Evolutionary conservation across 169 alveolate species (phyloP).

Genomic region (Babesia bovis): DNA sequence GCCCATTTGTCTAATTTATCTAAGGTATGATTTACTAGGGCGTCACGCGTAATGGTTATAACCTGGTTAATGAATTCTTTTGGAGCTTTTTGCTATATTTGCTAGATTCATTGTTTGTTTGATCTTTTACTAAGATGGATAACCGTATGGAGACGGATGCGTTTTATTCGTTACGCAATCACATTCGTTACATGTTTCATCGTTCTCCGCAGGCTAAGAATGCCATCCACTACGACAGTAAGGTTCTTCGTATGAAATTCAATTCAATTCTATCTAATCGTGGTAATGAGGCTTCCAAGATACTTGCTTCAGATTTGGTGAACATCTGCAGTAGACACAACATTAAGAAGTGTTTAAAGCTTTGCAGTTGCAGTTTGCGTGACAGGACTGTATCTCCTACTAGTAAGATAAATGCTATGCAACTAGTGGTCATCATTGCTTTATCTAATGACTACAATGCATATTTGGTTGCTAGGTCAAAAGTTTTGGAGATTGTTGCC

Average conservation of each 20-base stretch:
- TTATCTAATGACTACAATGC: conserved; percentile 39
- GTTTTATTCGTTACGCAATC: not conserved
- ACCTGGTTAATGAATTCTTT: too few species aligned
- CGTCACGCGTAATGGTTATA: too few species aligned
- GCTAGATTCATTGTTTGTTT: too few species aligned
- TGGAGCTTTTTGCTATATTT: too few species aligned
- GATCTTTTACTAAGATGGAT: too few species aligned
- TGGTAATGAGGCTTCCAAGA: conserved; percentile 21
- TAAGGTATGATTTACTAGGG: too few species aligned
- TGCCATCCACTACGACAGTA: conserved; percentile 16
- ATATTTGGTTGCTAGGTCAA: conserved; percentile 23
- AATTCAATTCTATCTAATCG: conserved; percentile 10
- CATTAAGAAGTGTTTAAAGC: conserved; percentile 1
- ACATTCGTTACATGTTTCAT: conserved; percentile 1
- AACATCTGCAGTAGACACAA: conserved; percentile 27
- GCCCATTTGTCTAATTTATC: too few species aligned
- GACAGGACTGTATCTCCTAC: conserved; percentile 26
- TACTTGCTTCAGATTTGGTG: conserved; percentile 12
- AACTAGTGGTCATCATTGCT: conserved; percentile 44
- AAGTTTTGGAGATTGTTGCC: conserved; percentile 4
- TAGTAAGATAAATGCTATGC: conserved; percentile 42
- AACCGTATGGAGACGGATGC: not conserved
- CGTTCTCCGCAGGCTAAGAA: conserved; percentile 15
- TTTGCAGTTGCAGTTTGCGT: conserved; percentile 14
- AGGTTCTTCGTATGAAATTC: conserved; percentile 21